Conservation (phyloP, 2,329 filamentous ascomycete genomes). For the Epichloe elymi region DNA sequence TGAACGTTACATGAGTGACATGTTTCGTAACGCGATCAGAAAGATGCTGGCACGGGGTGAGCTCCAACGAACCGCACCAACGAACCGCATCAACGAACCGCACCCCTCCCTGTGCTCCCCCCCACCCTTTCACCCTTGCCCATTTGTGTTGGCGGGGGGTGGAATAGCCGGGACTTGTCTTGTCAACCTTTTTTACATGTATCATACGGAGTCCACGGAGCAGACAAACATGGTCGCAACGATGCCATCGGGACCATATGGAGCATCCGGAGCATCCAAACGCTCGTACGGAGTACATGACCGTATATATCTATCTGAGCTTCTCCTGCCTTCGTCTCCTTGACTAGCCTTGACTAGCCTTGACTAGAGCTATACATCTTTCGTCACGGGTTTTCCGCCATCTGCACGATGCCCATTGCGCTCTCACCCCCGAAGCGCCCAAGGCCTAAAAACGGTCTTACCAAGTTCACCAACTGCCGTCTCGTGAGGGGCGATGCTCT, state of each 20-base stretch:
- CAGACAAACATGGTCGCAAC: background rate
- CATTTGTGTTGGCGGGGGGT: no score
- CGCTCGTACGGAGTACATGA: background rate
- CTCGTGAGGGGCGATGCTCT: constrained; percentile 56
- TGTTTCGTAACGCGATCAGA: no score
- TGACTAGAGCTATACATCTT: background rate
- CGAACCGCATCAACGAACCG: no score
- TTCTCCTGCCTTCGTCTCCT: background rate
- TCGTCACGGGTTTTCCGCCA: background rate
- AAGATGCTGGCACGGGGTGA: no score
- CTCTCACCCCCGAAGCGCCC: constrained; percentile 22
- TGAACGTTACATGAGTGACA: constrained; percentile 8
- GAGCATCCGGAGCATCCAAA: background rate
- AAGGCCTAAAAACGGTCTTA: constrained; percentile 41
- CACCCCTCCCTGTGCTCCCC: background rate
- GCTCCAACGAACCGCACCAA: no score
- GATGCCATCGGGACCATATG: background rate
- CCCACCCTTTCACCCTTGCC: no score
- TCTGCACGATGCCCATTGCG: constrained; percentile 34
- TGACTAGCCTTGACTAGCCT: no score
- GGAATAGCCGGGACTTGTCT: no score
- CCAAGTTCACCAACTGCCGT: constrained; percentile 81
- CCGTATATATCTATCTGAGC: background rate
- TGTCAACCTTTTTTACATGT: no score
- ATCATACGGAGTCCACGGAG: background rate